Evolutionary conservation across 2,329 filamentous ascomycete species (phyloP), one percentile per base, ranked within the genome.

Genomic region (Dactylellina drechsleri): DNA sequence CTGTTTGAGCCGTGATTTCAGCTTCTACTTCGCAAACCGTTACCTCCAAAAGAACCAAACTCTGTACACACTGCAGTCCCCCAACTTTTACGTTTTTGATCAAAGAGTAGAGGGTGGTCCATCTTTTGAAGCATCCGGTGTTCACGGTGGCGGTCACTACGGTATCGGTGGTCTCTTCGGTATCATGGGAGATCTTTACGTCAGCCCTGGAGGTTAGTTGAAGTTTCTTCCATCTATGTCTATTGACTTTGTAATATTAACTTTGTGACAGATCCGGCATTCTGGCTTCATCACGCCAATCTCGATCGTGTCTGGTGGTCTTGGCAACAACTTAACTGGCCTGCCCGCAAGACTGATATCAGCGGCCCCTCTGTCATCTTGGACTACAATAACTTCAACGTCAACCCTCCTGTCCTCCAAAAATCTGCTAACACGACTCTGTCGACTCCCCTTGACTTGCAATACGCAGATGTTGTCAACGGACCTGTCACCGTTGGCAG

Each of bases 81-180:
- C 1, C 10, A 59, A 65, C 50, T 75, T 68, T 41, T 59, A 64
- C n/a, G 26, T 73, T 5, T 81, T 81, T 47, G 79, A 79, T 13
- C 64, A 76, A 6, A 72, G 76, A 0, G 67, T 81, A 16, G 80
- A 82, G 65, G 78, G 77, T 16, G 74, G 77, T 8, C 77, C 78
- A 15, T 80, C 67, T 41, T 80, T 81, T 57, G 71, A 70, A 4
- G 62, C 71, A n/a, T 79, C 78, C 12, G 81, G 80, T 64, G 78
- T 82, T 40, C 82, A 83, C 54, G 80, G 79, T 1, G 79, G 78
- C 52, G 81, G 81, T 0, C 82, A 82, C 58, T 82, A 82, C 62
- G 80, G 80, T 56, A 79, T 82, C 16, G 81, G 81, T n/a, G 82
- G 81, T 20, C 79, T 77, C 4, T 60, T 81, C 13, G 80, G 81